These are phyloP conservation scores for Yamadazyma spencermartinsiae DNA, from an alignment of 1,139 yeast genomes.

Conservation along the genomic window DNA sequence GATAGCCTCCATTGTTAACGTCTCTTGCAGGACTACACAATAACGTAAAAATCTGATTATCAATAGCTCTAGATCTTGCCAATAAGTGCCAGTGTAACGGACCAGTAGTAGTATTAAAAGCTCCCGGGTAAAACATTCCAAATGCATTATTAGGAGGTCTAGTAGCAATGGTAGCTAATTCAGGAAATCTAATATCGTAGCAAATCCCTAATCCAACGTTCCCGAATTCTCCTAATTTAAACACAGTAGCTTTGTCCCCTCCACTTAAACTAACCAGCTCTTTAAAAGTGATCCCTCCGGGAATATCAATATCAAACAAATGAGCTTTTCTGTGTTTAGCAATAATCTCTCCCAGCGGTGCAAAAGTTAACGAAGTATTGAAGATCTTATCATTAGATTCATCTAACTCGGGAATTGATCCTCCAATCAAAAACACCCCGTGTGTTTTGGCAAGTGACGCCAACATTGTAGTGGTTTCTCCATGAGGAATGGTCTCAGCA, in stretches of 20 bases:
- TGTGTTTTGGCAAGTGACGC: constrained; percentile 63
- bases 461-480: constrained; percentile 65
- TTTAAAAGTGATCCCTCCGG: constrained; percentile 82
- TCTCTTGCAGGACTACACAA: constrained; percentile 91
- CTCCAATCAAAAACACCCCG: constrained; percentile 73
- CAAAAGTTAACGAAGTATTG: constrained; percentile 81
- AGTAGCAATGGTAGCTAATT: constrained; percentile 78
- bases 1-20: constrained; percentile 63
- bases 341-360: constrained; percentile 67
- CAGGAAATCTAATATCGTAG: constrained; percentile 91
- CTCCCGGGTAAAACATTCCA: constrained; percentile 94
- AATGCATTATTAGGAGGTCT: constrained; percentile 68
- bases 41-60: constrained; percentile 78
- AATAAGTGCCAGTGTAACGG: constrained; percentile 92
- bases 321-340: constrained; percentile 90
- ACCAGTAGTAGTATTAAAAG: constrained; percentile 93
- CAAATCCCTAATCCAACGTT: constrained; percentile 88
- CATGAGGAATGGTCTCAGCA: constrained; percentile 73
- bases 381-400: constrained; percentile 55
- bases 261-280: constrained; percentile 76
- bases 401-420: constrained; percentile 82
- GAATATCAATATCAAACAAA: constrained; percentile 87
- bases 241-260: constrained; percentile 79
- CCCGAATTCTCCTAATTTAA: constrained; percentile 68
- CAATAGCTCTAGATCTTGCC: constrained; percentile 86